These are phyloP conservation scores for Alternaria triticina DNA, from an alignment of 2,329 filamentous ascomycete genomes.

Conservation along the genomic window DNA sequence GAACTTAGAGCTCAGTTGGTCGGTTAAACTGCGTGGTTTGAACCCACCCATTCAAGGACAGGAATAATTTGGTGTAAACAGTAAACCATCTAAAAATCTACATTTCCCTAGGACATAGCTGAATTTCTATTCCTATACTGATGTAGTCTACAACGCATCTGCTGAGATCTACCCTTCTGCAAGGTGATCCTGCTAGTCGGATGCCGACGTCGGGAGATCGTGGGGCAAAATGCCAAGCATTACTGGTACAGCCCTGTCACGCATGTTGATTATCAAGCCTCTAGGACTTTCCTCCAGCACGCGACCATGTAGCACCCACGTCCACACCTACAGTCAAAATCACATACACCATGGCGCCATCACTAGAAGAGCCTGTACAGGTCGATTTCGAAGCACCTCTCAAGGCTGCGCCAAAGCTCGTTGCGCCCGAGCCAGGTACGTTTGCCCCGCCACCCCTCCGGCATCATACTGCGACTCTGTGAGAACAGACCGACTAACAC, in stretches of 20 bases:
- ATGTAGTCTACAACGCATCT: not conserved
- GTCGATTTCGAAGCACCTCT: slow-evolving; percentile 78
- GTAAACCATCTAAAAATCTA: not conserved
- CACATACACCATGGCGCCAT: slow-evolving; percentile 71
- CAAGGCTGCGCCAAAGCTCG: slow-evolving; percentile 80
- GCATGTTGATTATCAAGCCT: slow-evolving; percentile 43
- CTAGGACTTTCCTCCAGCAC: slow-evolving; percentile 25
- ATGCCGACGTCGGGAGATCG: slow-evolving; percentile 31
- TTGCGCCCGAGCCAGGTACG: slow-evolving; percentile 84
- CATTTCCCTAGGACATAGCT: not conserved
- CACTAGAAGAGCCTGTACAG: slow-evolving; percentile 71
- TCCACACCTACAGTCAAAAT: slow-evolving; percentile 6
- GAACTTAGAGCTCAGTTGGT: not conserved
- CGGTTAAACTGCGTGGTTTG: not conserved
- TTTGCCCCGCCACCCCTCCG: slow-evolving; percentile 51
- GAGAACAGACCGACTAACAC: slow-evolving; percentile 1
- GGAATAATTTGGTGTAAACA: not conserved
- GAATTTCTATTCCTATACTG: not conserved
- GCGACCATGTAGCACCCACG: slow-evolving; percentile 27
- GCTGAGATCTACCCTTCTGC: not conserved
- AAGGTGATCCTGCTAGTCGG: not conserved
- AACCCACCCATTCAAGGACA: not conserved
- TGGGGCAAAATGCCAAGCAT: slow-evolving; percentile 35
- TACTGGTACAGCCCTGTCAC: slow-evolving; percentile 28
- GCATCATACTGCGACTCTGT: not conserved